Base-by-base conservation (phyloP, 1,284 basidiomycete species). In the Cryptococcus hybrid region DNA sequence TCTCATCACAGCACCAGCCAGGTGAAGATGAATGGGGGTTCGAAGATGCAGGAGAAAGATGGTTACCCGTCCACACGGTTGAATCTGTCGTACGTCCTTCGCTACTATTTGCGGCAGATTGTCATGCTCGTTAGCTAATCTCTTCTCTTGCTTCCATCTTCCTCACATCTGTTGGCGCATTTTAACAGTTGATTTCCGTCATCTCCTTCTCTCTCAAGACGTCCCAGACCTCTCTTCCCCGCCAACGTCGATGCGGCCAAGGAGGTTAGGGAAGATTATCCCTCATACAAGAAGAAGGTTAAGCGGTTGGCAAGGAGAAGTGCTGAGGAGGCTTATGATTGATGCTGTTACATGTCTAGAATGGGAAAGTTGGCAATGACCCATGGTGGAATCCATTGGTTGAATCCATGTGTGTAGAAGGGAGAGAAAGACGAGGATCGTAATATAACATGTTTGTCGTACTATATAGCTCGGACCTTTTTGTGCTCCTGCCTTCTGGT, bases 1-100 rank as follows among this genome's bases (percentile, higher is more conserved):
- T 18, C 18, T 18, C 18, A 18, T 12, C n/a, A 5, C 48, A 68
- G 90, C 95, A 99, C 73, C 86, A 91, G 40, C 96, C 96, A 1
- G 95, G 93, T 50, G 90, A 95, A 59, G 96, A 99, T 78, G 90
- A 98, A 78, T 99, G 91, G 75, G 96, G 96, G 7, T 98, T 94
- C 71, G 96, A 99, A 77, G 91, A 97, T 70, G 94, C 96, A 0
- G 89, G 92, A 52, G 96, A 99, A 81, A 81, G 96, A 61, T 99
- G 96, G 96, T 82, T 95, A 77, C 96, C 96, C 0, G 92, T 99
- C 24, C 96, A 99, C 74, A 90, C 89, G 0, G 89, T 97, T 47
- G 94, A 98, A 80, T 93, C 92, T 8, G 98, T 99, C 62, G 95
- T 97, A 67, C 77, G 93, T 83, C 42, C 24, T 34, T 42, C 43